phyloP scores from a whole-genome alignment of 768 basidiomycete genomes.

The Tylopilus plumbeoviolaceoides region DNA sequence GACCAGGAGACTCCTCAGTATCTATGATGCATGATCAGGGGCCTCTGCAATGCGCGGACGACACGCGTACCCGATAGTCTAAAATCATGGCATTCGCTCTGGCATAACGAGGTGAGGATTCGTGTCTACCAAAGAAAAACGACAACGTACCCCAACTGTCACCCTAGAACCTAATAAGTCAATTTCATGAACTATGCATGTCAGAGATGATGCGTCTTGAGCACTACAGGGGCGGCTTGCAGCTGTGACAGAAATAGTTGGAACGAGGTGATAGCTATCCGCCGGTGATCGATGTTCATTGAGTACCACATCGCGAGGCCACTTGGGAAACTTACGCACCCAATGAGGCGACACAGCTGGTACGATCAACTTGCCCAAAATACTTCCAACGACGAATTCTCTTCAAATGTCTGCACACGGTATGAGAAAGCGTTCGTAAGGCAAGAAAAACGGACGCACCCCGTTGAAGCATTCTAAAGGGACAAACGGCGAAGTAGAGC shows the following conservation, averaged over 20 bases:
- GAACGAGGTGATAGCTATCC: slow-evolving; percentile 47
- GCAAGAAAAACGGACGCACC: slow-evolving; percentile 41
- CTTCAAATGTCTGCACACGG: slow-evolving; percentile 46
- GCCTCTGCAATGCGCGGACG: too few species aligned
- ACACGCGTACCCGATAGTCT: slow-evolving; percentile 56
- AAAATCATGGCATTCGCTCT: slow-evolving; percentile 59
- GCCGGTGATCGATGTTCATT: slow-evolving; percentile 7
- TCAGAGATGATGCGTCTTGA: slow-evolving; percentile 79
- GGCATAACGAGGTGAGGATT: neutral
- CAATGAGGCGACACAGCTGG: slow-evolving; percentile 78
- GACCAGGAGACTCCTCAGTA: slow-evolving; percentile 46
- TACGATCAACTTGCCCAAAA: slow-evolving; percentile 77
- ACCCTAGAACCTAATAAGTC: slow-evolving; percentile 50
- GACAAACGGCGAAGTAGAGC: slow-evolving; percentile 72
- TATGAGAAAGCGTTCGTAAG: neutral
- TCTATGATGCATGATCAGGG: slow-evolving; percentile 24
- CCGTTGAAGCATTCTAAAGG: slow-evolving; percentile 81
- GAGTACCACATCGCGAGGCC: neutral
- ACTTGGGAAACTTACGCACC: slow-evolving; percentile 30
- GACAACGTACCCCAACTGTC: slow-evolving; percentile 29
- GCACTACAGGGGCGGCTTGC: slow-evolving; percentile 54
- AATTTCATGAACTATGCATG: slow-evolving; percentile 74
- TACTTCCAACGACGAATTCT: slow-evolving; percentile 65
- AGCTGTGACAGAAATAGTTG: slow-evolving; percentile 82
- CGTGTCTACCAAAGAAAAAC: neutral